phyloP scores from a whole-genome alignment of 2,329 filamentous ascomycete genomes.

The Aspergillus pseudoviridinutans region DNA sequence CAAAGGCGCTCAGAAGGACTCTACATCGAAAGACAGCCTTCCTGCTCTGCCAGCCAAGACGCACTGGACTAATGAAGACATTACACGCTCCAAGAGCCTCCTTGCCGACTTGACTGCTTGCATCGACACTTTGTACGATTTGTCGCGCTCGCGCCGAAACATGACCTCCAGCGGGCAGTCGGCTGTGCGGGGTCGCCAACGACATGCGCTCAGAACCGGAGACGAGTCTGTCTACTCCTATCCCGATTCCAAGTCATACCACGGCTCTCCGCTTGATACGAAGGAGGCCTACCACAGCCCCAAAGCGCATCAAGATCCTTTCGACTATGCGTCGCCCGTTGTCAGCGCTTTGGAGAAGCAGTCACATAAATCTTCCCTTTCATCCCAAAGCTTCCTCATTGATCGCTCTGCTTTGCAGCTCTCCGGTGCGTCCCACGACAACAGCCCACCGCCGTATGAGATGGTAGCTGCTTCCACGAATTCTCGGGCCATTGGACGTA shows the following conservation, averaged over 20 bases:
- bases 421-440: constrained; percentile 36
- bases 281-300: constrained; percentile 22
- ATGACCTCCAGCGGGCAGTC: constrained; percentile 32
- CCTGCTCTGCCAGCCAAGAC: constrained; percentile 34
- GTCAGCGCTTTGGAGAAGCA: constrained; percentile 14
- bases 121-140: constrained; percentile 62
- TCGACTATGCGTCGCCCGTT: constrained; percentile 17
- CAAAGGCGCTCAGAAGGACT: constrained; percentile 32
- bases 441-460: constrained; percentile 42
- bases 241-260: constrained; percentile 28
- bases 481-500: constrained; percentile 38
- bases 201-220: constrained; percentile 22
- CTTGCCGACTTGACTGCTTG: constrained; percentile 58
- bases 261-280: constrained; percentile 36
- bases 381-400: constrained; percentile 34
- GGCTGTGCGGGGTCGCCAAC: constrained; percentile 16
- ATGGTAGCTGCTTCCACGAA: constrained; percentile 40
- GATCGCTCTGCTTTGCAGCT: constrained; percentile 39
- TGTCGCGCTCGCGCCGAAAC: constrained; percentile 53
- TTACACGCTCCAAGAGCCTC: constrained; percentile 54
- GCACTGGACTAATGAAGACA: constrained; percentile 49
- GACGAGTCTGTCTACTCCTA: constrained; percentile 22
- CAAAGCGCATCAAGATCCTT: constrained; percentile 21
- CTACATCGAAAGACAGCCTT: constrained; percentile 27
- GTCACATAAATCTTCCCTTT: constrained; percentile 20